phyloP scores from a whole-genome alignment of 306 rosid species.

The Benincasa hispida region DNA sequence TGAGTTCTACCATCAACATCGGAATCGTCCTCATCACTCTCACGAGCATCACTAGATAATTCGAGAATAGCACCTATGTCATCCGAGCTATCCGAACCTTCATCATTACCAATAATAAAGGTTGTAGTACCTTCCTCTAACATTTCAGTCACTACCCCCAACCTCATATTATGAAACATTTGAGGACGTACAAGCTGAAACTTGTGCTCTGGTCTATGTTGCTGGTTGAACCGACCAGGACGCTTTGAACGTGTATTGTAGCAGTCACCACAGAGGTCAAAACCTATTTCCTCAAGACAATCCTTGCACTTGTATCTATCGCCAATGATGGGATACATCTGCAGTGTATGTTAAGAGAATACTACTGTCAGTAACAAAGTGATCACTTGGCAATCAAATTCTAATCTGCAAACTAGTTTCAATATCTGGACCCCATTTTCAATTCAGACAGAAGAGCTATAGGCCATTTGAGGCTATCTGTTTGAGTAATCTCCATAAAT shows the following conservation, averaged over 20 bases:
- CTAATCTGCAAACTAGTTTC: neutral
- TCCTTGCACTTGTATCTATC: conserved; percentile 68
- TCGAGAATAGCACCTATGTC: conserved; percentile 10
- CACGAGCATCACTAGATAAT: conserved; percentile 11
- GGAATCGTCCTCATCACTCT: conserved; percentile 9
- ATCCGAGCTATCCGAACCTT: conserved; percentile 21
- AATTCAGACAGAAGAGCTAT: neutral
- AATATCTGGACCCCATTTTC: neutral
- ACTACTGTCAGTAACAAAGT: neutral
- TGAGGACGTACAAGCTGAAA: conserved; percentile 15
- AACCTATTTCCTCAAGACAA: conserved; percentile 50
- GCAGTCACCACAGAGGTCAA: conserved; percentile 76
- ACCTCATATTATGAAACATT: neutral
- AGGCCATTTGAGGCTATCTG: neutral
- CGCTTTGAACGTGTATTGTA: conserved; percentile 46
- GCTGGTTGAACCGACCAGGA: conserved; percentile 92
- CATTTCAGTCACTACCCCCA: conserved; percentile 19
- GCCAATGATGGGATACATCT: conserved; percentile 62
- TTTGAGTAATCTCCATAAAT: neutral
- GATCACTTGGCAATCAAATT: neutral
- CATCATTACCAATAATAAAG: conserved; percentile 7
- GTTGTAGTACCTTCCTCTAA: conserved; percentile 18
- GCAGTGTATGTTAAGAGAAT: conserved; percentile 2
- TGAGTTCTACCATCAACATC: neutral
- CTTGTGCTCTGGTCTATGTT: conserved; percentile 70